Evolutionary conservation across 345 rosid genomes (phyloP), one percentile per base, ranked within the genome.

Genomic region (Ricinus communis): DNA sequence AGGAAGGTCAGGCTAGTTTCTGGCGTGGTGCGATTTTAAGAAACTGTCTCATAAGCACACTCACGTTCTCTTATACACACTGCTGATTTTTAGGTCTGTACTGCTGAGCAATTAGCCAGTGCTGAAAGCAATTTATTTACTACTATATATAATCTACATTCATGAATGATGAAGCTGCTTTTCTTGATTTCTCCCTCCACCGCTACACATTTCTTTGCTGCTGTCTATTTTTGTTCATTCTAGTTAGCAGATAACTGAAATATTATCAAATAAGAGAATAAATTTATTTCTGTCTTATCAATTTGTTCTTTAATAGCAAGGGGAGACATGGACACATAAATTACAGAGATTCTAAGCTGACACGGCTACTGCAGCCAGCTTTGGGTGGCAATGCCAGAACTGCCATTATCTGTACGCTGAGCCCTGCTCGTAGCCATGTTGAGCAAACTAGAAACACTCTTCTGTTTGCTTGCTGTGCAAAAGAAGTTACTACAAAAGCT

Each of bases 371-470:
- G 77, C 98, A 94, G 83, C 97, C 98, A 41, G 93, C 96, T 68
- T 81, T 94, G 77, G 97, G 98, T 51, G 98, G 98, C 50, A 94
- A 94, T 85, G 96, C 98, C 53, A 88, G 96, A 84, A 94, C 96
- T 54, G 98, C 96, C 75, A 88, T 94, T 62, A 85, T 94, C 40
- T 94, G 98, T 85, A 94, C 97, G 65, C 79, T 94, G 82, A 94
- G 98, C 78, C 98, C 98, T 71, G 97, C 98, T 19, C 85, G 96
- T 36, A 85, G 95, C 80, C 97, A 94, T 77, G 98, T 91, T 64
- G 98, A 94, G 85, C 98, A 94, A 85, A 88, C 99, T 25, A 86
- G 99, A 83, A 95, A 92, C 80, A 95, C 99, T 15, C 93, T 95
- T 63, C 71, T 95, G 81, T 95, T 95, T 83, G 97, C 99, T 66